Conservation (phyloP, 106 monocot species). For the Dendrobium nobile region DNA sequence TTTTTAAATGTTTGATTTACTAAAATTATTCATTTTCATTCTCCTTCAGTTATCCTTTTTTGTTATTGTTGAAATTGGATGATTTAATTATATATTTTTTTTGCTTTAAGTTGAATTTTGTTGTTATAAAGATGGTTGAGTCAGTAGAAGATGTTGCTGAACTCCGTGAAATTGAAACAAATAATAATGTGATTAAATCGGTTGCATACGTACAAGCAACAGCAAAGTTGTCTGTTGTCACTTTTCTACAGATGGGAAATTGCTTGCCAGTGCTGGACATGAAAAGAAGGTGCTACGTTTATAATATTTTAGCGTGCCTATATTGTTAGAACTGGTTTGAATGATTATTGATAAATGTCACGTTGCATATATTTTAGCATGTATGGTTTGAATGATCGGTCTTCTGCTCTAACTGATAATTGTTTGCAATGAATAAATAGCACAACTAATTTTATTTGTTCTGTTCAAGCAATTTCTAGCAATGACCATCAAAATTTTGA, state of each 20-base stretch:
- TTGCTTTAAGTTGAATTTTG: too few relatives aligned
- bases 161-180: too few relatives aligned
- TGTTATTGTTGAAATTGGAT: too few relatives aligned
- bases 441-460: too few relatives aligned
- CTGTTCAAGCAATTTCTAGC: too few relatives aligned
- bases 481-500: too few relatives aligned
- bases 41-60: too few relatives aligned
- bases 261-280: conserved; percentile 91
- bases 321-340: not conserved
- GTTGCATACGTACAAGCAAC: conserved; percentile 65
- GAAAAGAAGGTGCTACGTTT: conserved; percentile 73
- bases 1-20: too few relatives aligned
- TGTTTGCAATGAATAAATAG: not conserved
- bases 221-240: conserved; percentile 88
- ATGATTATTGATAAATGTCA: not conserved
- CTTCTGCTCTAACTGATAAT: not conserved
- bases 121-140: too few relatives aligned
- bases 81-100: too few relatives aligned
- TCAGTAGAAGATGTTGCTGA: too few relatives aligned
- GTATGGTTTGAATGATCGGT: not conserved
- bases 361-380: not conserved
- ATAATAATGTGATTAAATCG: not conserved
- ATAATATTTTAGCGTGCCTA: not conserved
- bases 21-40: too few relatives aligned
- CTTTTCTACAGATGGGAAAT: conserved; percentile 94